Conservation (phyloP, 352 stramenopile species). For the Phytophthora europaea region DNA sequence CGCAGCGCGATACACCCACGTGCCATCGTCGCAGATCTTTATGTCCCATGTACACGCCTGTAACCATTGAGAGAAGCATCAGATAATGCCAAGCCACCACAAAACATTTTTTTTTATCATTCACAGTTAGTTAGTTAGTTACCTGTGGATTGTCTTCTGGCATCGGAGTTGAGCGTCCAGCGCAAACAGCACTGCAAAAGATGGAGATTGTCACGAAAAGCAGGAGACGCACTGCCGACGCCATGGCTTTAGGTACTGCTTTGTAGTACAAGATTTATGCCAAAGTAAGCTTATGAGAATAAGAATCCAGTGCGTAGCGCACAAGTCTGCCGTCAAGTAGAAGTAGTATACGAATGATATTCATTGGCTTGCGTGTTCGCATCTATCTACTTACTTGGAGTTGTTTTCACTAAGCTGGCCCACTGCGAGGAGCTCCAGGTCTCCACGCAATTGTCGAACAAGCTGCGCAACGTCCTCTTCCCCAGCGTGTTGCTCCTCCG, state of each 20-base stretch:
- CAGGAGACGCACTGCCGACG: neutral
- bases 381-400: constrained; percentile 33
- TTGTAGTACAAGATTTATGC: neutral
- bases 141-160: constrained; percentile 54
- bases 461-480: constrained; percentile 53
- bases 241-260: neutral
- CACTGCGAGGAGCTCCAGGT: constrained; percentile 65
- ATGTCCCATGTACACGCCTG: constrained; percentile 74
- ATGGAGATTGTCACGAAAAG: constrained; percentile 1
- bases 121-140: neutral
- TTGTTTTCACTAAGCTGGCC: constrained; percentile 31
- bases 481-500: constrained; percentile 35
- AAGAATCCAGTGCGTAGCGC: constrained; percentile 13
- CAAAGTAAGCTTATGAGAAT: neutral
- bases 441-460: constrained; percentile 65
- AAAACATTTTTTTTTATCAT: no score
- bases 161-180: neutral
- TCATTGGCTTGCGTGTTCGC: constrained; percentile 10
- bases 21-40: constrained; percentile 70
- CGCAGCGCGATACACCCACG: constrained; percentile 67
- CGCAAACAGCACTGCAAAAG: constrained; percentile 2
- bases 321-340: neutral
- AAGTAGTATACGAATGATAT: constrained; percentile 22
- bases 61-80: neutral
- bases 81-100: no score